Conservation (phyloP, 2,329 filamentous ascomycete species). For the Pseudogymnoascus destructans region DNA sequence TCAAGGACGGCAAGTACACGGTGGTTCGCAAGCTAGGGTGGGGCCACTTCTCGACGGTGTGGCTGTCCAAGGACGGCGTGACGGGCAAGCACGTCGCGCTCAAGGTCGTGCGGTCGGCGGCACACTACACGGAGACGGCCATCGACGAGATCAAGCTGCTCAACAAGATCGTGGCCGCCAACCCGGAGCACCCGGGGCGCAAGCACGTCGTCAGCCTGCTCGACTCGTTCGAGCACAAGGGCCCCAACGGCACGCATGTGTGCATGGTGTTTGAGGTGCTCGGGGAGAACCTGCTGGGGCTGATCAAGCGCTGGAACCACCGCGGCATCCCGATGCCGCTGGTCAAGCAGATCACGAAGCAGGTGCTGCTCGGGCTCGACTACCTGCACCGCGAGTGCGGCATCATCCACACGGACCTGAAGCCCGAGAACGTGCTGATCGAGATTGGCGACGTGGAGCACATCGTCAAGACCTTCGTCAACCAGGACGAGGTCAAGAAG, state of each 20-base stretch:
- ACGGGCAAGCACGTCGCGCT: conserved; percentile 90
- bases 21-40: conserved; percentile 93
- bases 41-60: conserved; percentile 99
- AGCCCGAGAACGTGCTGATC: conserved; percentile 96
- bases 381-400: conserved; percentile 96
- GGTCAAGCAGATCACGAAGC: conserved; percentile 97
- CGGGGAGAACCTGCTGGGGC: conserved; percentile 81
- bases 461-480: conserved; percentile 92
- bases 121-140: conserved; percentile 97
- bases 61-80: conserved; percentile 67
- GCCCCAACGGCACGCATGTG: conserved; percentile 88
- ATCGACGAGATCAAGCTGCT: conserved; percentile 98
- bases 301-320: conserved; percentile 99
- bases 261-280: conserved; percentile 99
- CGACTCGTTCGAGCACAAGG: conserved; percentile 95
- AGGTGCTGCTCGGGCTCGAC: conserved; percentile 87
- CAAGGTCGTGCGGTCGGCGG: conserved; percentile 93
- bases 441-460: conserved; percentile 98
- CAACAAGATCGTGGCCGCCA: conserved; percentile 91
- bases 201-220: conserved; percentile 92
- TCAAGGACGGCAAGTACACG: conserved; percentile 95
- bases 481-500: conserved; percentile 52
- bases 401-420: conserved; percentile 95
- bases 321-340: conserved; percentile 90
- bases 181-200: conserved; percentile 84